Base-by-base conservation (phyloP, 768 basidiomycete genomes). In the Rossbeevera mucosa region DNA sequence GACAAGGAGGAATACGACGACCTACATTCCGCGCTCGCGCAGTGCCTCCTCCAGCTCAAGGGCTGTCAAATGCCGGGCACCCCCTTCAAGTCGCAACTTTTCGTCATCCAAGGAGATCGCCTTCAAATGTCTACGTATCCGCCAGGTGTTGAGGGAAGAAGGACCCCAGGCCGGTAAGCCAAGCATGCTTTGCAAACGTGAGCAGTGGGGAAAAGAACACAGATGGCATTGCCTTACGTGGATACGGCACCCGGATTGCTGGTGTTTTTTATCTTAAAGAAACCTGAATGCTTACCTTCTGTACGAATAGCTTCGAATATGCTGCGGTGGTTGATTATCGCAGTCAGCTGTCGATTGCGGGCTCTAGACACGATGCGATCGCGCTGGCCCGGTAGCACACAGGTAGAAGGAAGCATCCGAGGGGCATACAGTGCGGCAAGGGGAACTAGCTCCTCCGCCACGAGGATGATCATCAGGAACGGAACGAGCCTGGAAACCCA, bases 391-490 rank as follows among this genome's bases (percentile, higher is more conserved):
- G 91, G 88, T 5, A 94, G 78, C 50, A 93, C 77, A 63, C 90
- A 92, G 0, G 91, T 93, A 3, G 90, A 92, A 1, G 91, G 91
- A 24, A 94, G 80, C 73, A 91, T 78, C 63, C 79, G 81, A 2
- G 91, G 91, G n/a, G 81, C 83, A 62, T 89, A 93, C 54, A 94
- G 80, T 24, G 89, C 89, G 55, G 92, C 80, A 55, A 94, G 76
- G 13, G 91, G 91, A 50, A 94, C 80, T 29, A 87, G 65, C 68
- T 94, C 91, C 67, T 94, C 91, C 1, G 90, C 72, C 13, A 92
- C 65, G 24, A 89, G 64, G 25, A 90, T 77, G 53, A 91, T 81
- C 59, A 88, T 59, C 8, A 91, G 63, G 71, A 93, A 94, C 0
- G 91, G 91, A 3, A 91, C 71, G 33, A 93, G 78, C 71, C 89